phyloP scores from a whole-genome alignment of 768 basidiomycete genomes.

The Termitomyces titanicus region DNA sequence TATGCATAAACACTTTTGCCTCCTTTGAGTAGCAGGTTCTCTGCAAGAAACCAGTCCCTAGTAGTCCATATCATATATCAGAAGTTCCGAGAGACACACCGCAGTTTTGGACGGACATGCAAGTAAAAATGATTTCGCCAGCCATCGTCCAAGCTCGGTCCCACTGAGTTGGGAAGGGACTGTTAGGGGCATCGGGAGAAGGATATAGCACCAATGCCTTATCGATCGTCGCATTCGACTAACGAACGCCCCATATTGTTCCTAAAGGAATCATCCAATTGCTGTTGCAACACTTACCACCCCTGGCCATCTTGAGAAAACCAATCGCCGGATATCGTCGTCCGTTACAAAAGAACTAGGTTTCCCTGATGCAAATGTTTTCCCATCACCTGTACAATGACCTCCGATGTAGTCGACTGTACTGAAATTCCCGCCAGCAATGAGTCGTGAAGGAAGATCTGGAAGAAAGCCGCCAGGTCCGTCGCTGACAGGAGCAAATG shows the following conservation, averaged over 20 bases:
- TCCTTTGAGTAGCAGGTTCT: conserved; percentile 24
- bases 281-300: conserved; percentile 32
- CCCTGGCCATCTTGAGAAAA: conserved; percentile 32
- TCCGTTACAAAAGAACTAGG: conserved; percentile 36
- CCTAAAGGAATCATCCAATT: neutral
- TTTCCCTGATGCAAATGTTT: conserved; percentile 34
- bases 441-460: conserved; percentile 33
- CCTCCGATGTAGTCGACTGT: conserved; percentile 34
- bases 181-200: conserved; percentile 22
- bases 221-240: neutral
- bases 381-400: conserved; percentile 41
- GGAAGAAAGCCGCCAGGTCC: conserved; percentile 26
- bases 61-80: neutral
- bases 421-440: conserved; percentile 27
- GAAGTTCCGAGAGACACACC: neutral
- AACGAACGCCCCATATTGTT: neutral
- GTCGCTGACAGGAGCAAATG: conserved; percentile 27
- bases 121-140: conserved; percentile 38
- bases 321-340: conserved; percentile 31
- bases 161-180: conserved; percentile 35
- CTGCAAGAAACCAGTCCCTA: conserved; percentile 39
- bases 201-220: conserved; percentile 30
- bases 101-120: conserved; percentile 31
- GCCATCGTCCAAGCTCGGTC: conserved; percentile 39
- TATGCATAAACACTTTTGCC: conserved; percentile 31